phyloP scores from a whole-genome alignment of 1,139 yeast species.

The Taiozyma sp. region DNA sequence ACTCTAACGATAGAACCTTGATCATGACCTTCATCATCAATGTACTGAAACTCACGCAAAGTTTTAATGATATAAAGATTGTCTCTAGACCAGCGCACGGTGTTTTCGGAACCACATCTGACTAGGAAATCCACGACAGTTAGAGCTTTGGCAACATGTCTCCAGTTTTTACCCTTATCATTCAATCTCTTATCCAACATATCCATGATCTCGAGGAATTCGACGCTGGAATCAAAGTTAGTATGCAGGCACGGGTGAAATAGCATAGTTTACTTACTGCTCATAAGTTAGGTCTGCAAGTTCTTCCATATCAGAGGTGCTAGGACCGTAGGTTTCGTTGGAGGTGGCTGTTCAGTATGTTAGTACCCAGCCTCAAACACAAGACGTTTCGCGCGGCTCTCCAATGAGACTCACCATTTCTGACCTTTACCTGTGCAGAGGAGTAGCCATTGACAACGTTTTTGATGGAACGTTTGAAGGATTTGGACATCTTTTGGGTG shows the following conservation, averaged over 20 bases:
- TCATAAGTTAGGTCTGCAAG: constrained; percentile 72
- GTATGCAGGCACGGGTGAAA: not conserved
- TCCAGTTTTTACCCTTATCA: constrained; percentile 97
- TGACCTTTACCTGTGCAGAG: constrained; percentile 75
- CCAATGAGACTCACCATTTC: constrained; percentile 43
- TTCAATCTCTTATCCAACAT: constrained; percentile 90
- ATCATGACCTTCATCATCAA: constrained; percentile 74
- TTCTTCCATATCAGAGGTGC: constrained; percentile 79
- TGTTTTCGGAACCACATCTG: constrained; percentile 83
- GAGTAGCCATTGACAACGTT: constrained; percentile 94
- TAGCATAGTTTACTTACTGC: constrained; percentile 15
- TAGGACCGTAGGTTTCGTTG: constrained; percentile 84
- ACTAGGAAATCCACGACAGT: constrained; percentile 87
- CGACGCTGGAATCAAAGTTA: constrained; percentile 36
- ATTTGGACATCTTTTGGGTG: constrained; percentile 51
- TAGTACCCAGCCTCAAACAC: not conserved
- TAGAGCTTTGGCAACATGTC: constrained; percentile 89
- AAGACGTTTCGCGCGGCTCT: not conserved
- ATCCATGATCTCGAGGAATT: constrained; percentile 89
- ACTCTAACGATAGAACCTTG: constrained; percentile 89
- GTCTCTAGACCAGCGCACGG: constrained; percentile 91
- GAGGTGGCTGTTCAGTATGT: constrained; percentile 60
- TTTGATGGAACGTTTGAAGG: constrained; percentile 79
- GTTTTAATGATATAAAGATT: constrained; percentile 88
- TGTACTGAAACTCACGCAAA: constrained; percentile 81